Conservation (phyloP, 1,139 yeast species). For the Nakaseomyces bracarensis region DNA sequence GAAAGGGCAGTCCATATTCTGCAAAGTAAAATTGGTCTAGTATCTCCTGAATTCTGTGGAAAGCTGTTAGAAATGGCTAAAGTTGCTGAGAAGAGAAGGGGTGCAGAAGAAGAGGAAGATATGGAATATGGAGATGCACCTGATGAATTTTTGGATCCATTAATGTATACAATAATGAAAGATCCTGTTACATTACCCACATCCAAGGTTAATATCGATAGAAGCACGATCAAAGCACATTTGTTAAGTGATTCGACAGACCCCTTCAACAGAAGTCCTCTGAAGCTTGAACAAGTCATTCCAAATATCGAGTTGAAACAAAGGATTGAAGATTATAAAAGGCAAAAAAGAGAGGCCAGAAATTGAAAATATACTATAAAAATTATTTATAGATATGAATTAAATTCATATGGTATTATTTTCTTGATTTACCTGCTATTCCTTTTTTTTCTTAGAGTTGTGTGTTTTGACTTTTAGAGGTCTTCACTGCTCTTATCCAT, state of each 20-base stretch:
- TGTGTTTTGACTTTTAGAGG: too few relatives aligned
- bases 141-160: constrained; percentile 92
- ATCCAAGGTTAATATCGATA: constrained; percentile 74
- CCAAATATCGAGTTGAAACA: constrained; percentile 63
- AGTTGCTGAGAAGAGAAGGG: constrained; percentile 52
- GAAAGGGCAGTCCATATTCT: constrained; percentile 63
- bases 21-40: constrained; percentile 42
- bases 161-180: constrained; percentile 91
- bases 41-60: constrained; percentile 46
- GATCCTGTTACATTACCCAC: constrained; percentile 91
- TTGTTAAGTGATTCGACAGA: constrained; percentile 90
- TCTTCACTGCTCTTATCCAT: too few relatives aligned
- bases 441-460: not conserved
- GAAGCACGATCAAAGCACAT: constrained; percentile 89
- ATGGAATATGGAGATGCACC: constrained; percentile 88
- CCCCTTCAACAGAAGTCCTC: constrained; percentile 91
- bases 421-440: not conserved
- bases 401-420: not conserved
- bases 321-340: constrained; percentile 53
- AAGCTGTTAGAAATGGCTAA: constrained; percentile 50
- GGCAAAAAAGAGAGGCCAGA: constrained; percentile 30
- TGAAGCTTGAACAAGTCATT: constrained; percentile 77
- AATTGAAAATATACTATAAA: not conserved
- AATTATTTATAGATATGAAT: too few relatives aligned
- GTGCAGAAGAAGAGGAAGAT: constrained; percentile 71